Conservation (phyloP, 1,284 basidiomycete genomes). For the Phylloboletellus chloephorus region DNA sequence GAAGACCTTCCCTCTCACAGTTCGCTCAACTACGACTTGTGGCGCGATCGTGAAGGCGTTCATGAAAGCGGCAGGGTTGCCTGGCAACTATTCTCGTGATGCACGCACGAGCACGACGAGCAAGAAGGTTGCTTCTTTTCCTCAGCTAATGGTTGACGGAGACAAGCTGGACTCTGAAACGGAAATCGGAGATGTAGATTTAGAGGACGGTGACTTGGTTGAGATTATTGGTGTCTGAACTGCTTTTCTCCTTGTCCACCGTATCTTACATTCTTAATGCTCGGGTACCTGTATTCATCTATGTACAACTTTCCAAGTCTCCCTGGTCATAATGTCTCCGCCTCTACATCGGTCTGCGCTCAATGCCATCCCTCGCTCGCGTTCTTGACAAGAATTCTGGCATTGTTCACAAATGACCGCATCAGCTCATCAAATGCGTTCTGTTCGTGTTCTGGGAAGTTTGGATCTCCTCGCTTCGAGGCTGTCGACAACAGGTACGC, state of each 20-base stretch:
- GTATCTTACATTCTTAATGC: conserved; percentile 15
- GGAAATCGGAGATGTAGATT: conserved; percentile 57
- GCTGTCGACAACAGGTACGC: conserved; percentile 56
- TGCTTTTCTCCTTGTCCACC: conserved; percentile 5
- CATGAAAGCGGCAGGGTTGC: conserved; percentile 56
- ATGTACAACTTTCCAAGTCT: conserved; percentile 5
- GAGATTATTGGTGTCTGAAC: conserved; percentile 61
- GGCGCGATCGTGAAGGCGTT: conserved; percentile 67
- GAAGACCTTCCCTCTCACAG: conserved; percentile 56
- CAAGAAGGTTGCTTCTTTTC: conserved; percentile 33
- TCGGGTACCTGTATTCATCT: conserved; percentile 9
- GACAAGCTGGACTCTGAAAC: conserved; percentile 54
- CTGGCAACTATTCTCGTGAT: conserved; percentile 45
- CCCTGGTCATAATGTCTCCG: conserved; percentile 2
- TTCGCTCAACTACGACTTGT: conserved; percentile 68
- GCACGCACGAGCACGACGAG: conserved; percentile 28
- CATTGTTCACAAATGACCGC: conserved; percentile 78
- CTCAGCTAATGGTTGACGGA: conserved; percentile 59
- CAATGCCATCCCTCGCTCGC: conserved; percentile 41
- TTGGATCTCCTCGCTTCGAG: conserved; percentile 52
- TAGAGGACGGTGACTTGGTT: conserved; percentile 73
- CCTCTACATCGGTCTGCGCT: conserved; percentile 4
- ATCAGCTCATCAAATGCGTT: conserved; percentile 74
- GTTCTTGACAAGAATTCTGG: conserved; percentile 68
- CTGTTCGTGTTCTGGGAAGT: conserved; percentile 55